Evolutionary conservation across 345 rosid genomes (phyloP).

Genomic region (Theobroma cacao): DNA sequence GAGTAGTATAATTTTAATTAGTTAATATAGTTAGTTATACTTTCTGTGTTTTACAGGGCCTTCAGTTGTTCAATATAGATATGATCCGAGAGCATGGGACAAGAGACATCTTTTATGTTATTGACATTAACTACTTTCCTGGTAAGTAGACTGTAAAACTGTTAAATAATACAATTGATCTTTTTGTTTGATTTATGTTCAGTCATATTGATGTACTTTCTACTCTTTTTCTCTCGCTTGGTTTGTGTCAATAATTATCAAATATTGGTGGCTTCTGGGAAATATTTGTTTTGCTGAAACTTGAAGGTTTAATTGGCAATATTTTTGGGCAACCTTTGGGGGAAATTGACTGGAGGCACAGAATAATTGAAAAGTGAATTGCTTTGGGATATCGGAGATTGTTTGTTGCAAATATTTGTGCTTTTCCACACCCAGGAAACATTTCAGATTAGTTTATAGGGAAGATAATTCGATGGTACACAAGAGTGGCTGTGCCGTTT

Average conservation of each 20-base stretch:
- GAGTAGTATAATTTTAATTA: background rate
- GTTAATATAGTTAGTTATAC: background rate
- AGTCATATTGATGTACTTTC: no score
- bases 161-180: background rate
- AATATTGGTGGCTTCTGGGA: background rate
- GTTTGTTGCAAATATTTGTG: no score
- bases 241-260: no score
- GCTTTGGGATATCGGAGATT: background rate
- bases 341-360: background rate
- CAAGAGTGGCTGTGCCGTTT: no score
- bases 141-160: conserved; percentile 40
- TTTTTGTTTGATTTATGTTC: no score
- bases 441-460: no score
- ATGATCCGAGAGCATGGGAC: conserved; percentile 82
- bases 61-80: conserved; percentile 79
- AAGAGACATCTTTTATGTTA: conserved; percentile 68
- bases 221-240: no score
- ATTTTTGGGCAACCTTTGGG: background rate
- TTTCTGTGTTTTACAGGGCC: conserved; percentile 47
- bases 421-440: no score
- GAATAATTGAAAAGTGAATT: background rate
- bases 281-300: background rate
- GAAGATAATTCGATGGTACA: no score
- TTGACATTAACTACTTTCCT: conserved; percentile 94
- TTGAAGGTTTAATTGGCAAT: background rate